A percentile compares a stretch with the other conserved stretches of the same genome.
phyloP scores from a whole-genome alignment of 179 eudicot species.

The Heliamphora pulchella region DNA sequence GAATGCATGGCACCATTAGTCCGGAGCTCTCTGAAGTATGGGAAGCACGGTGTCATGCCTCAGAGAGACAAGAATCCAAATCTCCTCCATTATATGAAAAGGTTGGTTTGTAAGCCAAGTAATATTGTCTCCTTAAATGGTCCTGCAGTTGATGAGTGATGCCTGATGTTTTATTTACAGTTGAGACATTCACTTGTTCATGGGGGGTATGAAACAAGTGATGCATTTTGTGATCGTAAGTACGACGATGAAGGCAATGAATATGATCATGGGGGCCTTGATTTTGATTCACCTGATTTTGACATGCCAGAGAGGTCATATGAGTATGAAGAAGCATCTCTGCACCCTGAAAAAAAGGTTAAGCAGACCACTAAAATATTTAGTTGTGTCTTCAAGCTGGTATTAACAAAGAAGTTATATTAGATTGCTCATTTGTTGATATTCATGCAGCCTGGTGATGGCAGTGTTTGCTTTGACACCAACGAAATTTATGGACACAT shows the following conservation, averaged over 20 bases:
- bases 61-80: constrained; percentile 35
- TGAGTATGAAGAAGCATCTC: constrained; percentile 44
- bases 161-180: constrained; percentile 38
- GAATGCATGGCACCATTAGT: constrained; percentile 50
- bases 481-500: constrained; percentile 27
- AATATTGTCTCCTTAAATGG: neutral
- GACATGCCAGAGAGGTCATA: constrained; percentile 50
- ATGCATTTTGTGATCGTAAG: constrained; percentile 27
- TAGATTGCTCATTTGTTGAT: constrained; percentile 2
- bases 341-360: constrained; percentile 32
- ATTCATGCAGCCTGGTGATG: constrained; percentile 49
- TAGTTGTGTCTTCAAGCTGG: neutral
- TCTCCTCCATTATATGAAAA: constrained; percentile 59
- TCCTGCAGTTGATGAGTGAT: constrained; percentile 5
- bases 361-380: neutral
- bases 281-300: constrained; percentile 51
- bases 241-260: constrained; percentile 37
- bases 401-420: neutral
- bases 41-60: constrained; percentile 35
- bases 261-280: constrained; percentile 45
- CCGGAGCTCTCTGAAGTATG: constrained; percentile 54
- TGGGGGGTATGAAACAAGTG: constrained; percentile 32
- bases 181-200: constrained; percentile 63
- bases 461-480: constrained; percentile 29
- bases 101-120: constrained; percentile 34